Conservation (phyloP, 768 basidiomycete genomes). For the Kwoniella sp. region DNA sequence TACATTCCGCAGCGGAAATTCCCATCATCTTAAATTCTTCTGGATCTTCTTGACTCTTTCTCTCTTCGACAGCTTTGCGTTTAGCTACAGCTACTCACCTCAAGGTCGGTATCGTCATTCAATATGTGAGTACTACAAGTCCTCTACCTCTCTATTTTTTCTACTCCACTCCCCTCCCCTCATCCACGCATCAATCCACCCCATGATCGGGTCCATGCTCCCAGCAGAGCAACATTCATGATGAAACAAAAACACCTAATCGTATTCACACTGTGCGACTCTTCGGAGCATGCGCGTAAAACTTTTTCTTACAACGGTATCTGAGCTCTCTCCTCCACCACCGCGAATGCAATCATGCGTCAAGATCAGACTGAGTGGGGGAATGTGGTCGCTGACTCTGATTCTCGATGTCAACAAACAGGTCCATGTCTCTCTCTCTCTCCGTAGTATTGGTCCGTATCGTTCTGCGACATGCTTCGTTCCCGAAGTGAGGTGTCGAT, state of each 20-base stretch:
- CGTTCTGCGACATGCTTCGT: too few relatives aligned
- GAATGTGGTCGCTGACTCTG: too few relatives aligned
- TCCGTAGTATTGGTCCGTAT: too few relatives aligned
- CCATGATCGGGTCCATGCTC: too few relatives aligned
- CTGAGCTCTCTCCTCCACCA: slow-evolving; percentile 32
- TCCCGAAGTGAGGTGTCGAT: too few relatives aligned
- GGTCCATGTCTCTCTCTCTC: too few relatives aligned
- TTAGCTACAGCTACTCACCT: too few relatives aligned
- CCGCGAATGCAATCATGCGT: neutral
- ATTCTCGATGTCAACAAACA: too few relatives aligned
- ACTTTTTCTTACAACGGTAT: slow-evolving; percentile 52
- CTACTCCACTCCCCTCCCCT: neutral
- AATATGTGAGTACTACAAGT: slow-evolving; percentile 18
- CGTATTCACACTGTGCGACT: slow-evolving; percentile 55
- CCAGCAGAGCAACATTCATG: too few relatives aligned
- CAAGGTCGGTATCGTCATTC: too few relatives aligned
- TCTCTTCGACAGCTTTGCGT: neutral
- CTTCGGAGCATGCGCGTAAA: slow-evolving; percentile 47
- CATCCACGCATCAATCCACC: slow-evolving; percentile 29
- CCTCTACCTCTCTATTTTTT: too few relatives aligned
- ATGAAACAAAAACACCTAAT: slow-evolving; percentile 52
- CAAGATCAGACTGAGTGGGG: too few relatives aligned
- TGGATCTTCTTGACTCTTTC: neutral
- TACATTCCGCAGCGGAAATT: slow-evolving; percentile 12
- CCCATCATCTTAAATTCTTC: neutral